Conservation (phyloP, 495 filamentous ascomycete genomes). For the Cercophora sp. region DNA sequence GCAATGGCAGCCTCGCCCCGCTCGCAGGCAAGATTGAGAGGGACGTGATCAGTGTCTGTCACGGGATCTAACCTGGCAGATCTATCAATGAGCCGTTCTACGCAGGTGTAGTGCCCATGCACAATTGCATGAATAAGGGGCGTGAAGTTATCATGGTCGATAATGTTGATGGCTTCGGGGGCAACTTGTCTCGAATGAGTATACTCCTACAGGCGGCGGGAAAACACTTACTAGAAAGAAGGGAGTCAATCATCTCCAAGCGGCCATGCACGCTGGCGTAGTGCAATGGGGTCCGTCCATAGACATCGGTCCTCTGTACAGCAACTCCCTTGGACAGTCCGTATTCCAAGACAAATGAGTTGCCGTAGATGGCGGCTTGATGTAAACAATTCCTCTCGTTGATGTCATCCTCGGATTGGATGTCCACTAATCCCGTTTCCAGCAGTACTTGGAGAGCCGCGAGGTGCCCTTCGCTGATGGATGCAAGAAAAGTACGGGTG, state of each 20-base stretch:
- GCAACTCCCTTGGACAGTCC: slow-evolving; percentile 69
- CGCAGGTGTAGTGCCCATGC: slow-evolving; percentile 72
- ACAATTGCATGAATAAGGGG: slow-evolving; percentile 93
- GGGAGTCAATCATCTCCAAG: slow-evolving; percentile 72
- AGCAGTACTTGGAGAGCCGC: slow-evolving; percentile 71
- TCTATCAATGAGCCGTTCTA: slow-evolving; percentile 65
- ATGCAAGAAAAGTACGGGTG: slow-evolving; percentile 82
- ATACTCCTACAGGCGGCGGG: background rate
- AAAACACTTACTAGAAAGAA: slow-evolving; percentile 53
- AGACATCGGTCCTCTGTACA: slow-evolving; percentile 79
- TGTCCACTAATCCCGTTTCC: slow-evolving; percentile 74
- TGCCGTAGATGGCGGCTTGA: slow-evolving; percentile 88
- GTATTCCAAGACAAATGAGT: slow-evolving; percentile 66
- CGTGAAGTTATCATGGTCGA: slow-evolving; percentile 96
- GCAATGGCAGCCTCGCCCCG: slow-evolving; percentile 81
- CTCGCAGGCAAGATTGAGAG: slow-evolving; percentile 90
- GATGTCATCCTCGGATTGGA: slow-evolving; percentile 90
- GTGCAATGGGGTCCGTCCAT: slow-evolving; percentile 88
- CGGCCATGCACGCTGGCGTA: slow-evolving; percentile 95
- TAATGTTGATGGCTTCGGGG: slow-evolving; percentile 66
- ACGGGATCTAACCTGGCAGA: slow-evolving; percentile 76
- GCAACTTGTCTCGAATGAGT: slow-evolving; percentile 34
- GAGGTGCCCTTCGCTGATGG: slow-evolving; percentile 79
- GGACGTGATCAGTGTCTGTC: slow-evolving; percentile 85
- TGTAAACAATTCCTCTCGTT: slow-evolving; percentile 96